Conservation (phyloP, 768 basidiomycete genomes). For the Pisolithus microcarpus region DNA sequence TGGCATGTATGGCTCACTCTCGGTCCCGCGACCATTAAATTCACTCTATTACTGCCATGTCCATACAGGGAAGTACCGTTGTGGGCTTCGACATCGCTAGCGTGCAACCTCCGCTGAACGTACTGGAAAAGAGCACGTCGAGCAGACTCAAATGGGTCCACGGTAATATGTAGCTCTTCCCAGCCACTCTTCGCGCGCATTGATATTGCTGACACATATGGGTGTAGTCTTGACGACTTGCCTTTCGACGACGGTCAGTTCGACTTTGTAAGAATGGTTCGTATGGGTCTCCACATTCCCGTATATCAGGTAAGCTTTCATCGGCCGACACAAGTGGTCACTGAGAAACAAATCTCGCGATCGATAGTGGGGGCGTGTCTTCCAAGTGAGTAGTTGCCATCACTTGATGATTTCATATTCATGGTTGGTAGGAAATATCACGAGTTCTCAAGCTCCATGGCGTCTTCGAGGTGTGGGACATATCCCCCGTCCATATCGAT, state of each 20-base stretch:
- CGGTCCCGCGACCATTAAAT: neutral
- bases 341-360: conserved; percentile 14
- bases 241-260: conserved; percentile 54
- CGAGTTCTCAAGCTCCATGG: conserved; percentile 60
- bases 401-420: conserved; percentile 10
- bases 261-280: conserved; percentile 58
- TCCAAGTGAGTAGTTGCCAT: conserved; percentile 41
- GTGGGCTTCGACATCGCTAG: conserved; percentile 53
- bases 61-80: conserved; percentile 42
- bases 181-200: neutral
- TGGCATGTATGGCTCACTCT: conserved; percentile 44
- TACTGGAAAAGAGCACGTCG: conserved; percentile 35
- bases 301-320: conserved; percentile 54
- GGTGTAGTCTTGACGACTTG: conserved; percentile 50
- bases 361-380: conserved; percentile 53
- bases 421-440: conserved; percentile 47
- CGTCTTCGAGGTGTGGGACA: conserved; percentile 49
- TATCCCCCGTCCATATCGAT: neutral
- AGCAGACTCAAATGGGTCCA: conserved; percentile 58
- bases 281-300: conserved; percentile 61
- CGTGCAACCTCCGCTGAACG: conserved; percentile 43
- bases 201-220: conserved; percentile 4
- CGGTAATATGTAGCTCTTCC: conserved; percentile 51
- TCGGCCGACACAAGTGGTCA: neutral
- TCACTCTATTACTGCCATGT: neutral